Evolutionary conservation across 495 filamentous ascomycete genomes (phyloP).

Genomic region (Neurospora sp.): DNA sequence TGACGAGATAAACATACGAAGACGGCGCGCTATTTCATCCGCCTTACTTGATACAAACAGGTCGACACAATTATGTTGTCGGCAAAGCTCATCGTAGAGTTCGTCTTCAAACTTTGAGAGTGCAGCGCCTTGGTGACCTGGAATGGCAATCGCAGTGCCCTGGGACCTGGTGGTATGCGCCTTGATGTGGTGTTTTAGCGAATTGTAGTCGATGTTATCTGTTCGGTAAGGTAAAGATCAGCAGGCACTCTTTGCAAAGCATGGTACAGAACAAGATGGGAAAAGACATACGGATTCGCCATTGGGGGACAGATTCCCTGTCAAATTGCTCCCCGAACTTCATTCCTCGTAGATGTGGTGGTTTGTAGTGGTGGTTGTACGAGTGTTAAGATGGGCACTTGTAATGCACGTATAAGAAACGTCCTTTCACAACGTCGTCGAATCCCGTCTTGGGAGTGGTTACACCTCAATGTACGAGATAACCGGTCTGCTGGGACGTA

Average conservation of each 20-base stretch:
- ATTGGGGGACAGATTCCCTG: constrained; percentile 75
- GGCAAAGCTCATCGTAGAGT: constrained; percentile 50
- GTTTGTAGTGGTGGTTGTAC: background rate
- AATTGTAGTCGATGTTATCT: constrained; percentile 70
- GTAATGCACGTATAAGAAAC: background rate
- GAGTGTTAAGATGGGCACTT: background rate
- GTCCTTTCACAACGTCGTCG: background rate
- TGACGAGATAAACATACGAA: constrained; percentile 32
- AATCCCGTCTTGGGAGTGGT: background rate
- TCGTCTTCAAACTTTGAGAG: constrained; percentile 49
- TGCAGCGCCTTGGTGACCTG: constrained; percentile 44
- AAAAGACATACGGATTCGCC: constrained; percentile 62
- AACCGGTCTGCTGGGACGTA: background rate
- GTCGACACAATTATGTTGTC: constrained; percentile 57
- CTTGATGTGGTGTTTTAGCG: constrained; percentile 65
- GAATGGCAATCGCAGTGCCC: constrained; percentile 55
- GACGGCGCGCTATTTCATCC: constrained; percentile 53
- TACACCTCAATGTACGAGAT: background rate
- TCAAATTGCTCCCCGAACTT: constrained; percentile 69
- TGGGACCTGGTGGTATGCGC: constrained; percentile 51
- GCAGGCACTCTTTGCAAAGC: background rate
- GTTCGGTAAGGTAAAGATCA: background rate
- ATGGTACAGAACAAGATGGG: background rate
- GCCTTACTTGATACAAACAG: constrained; percentile 63
- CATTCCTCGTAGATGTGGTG: constrained; percentile 31